phyloP scores from a whole-genome alignment of 805 yeast genomes.

The Metschnikowia kunwiensis region DNA sequence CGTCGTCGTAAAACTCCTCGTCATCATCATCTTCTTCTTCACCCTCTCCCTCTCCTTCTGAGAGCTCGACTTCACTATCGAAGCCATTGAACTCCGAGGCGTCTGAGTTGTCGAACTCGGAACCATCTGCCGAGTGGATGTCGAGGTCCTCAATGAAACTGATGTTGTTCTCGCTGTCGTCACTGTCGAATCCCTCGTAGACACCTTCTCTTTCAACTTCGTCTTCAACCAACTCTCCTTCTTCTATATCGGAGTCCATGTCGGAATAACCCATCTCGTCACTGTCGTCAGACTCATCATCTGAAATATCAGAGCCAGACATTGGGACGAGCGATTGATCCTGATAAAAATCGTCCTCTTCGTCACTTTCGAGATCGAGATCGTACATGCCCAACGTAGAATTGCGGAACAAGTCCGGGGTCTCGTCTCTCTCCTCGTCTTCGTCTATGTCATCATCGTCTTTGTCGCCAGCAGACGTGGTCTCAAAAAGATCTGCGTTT shows the following conservation, averaged over 20 bases:
- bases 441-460: constrained; percentile 44
- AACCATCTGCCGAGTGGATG: constrained; percentile 28
- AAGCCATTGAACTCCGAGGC: constrained; percentile 25
- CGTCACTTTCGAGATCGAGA: constrained; percentile 66
- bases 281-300: constrained; percentile 22
- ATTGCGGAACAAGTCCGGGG: constrained; percentile 79
- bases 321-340: constrained; percentile 40
- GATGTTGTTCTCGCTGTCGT: constrained; percentile 29
- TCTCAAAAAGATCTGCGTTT: constrained; percentile 56
- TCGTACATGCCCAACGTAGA: constrained; percentile 95
- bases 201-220: constrained; percentile 13
- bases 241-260: constrained; percentile 23
- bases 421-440: constrained; percentile 65
- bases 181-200: constrained; percentile 22
- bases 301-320: constrained; percentile 31
- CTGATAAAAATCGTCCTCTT: constrained; percentile 46
- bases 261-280: constrained; percentile 27
- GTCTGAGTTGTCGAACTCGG: constrained; percentile 32
- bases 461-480: constrained; percentile 48
- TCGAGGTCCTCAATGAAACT: constrained; percentile 36
- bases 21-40: constrained; percentile 39
- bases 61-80: constrained; percentile 20
- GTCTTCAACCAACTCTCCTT: constrained; percentile 22
- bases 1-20: constrained; percentile 33
- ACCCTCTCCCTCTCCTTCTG: constrained; percentile 28